Evolutionary conservation across 2,329 filamentous ascomycete genomes (phyloP).

Genomic region (Capronia coronata): DNA sequence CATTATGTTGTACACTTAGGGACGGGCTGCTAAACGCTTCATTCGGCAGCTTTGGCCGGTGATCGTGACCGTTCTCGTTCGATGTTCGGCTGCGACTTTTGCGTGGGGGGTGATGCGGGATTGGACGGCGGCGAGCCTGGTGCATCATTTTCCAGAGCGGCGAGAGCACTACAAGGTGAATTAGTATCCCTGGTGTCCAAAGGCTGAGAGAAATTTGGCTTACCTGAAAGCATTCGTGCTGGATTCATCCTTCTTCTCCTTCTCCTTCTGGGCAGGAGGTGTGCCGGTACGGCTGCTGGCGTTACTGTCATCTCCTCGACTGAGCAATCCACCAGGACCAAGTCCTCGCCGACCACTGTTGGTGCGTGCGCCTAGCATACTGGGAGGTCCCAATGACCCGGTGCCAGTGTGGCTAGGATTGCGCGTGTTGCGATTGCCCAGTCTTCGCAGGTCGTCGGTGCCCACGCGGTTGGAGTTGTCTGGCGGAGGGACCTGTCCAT

Average conservation of each 20-base stretch:
- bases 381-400: conserved; percentile 67
- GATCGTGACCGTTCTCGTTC: conserved; percentile 41
- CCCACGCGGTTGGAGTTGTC: conserved; percentile 73
- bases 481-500: conserved; percentile 61
- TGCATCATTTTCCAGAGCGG: conserved; percentile 42
- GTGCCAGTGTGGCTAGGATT: conserved; percentile 53
- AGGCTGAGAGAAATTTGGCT: no score
- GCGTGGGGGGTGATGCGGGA: conserved; percentile 42
- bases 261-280: conserved; percentile 61
- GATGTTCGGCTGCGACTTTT: conserved; percentile 42
- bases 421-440: conserved; percentile 61
- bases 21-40: conserved; percentile 14
- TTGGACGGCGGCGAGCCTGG: conserved; percentile 45
- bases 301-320: conserved; percentile 75
- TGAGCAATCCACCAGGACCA: conserved; percentile 65
- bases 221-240: conserved; percentile 93
- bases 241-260: conserved; percentile 53
- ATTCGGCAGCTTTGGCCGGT: conserved; percentile 34
- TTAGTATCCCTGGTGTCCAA: conserved; percentile 1
- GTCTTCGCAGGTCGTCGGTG: conserved; percentile 82
- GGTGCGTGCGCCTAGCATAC: conserved; percentile 81
- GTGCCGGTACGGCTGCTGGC: conserved; percentile 85
- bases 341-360: conserved; percentile 76
- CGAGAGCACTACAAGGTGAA: conserved; percentile 39
- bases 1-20: conserved; percentile 28